phyloP scores from a whole-genome alignment of 305 asterid genomes.

The Fraxinus latifolia region DNA sequence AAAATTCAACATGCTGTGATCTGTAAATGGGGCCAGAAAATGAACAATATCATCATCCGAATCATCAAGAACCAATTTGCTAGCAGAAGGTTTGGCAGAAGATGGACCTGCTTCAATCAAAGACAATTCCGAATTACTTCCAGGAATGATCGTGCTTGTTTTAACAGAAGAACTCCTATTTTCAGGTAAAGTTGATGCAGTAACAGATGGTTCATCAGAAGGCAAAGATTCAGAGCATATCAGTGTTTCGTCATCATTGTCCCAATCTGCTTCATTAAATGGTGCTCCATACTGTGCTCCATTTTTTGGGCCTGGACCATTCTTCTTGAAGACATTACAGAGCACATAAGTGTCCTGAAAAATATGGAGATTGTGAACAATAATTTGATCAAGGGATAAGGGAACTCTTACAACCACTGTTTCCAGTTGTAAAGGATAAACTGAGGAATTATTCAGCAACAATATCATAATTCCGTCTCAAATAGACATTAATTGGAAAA shows the following conservation, averaged over 20 bases:
- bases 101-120: conserved; percentile 25
- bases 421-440: neutral
- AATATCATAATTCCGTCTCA: neutral
- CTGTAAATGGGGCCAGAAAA: conserved; percentile 38
- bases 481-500: neutral
- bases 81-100: conserved; percentile 27
- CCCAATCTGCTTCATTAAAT: conserved; percentile 81
- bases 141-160: conserved; percentile 15
- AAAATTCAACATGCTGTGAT: conserved; percentile 27
- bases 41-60: conserved; percentile 39
- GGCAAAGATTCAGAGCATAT: conserved; percentile 26
- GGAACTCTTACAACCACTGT: neutral
- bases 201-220: conserved; percentile 10
- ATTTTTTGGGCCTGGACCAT: conserved; percentile 76
- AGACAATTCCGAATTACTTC: conserved; percentile 24
- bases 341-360: conserved; percentile 70
- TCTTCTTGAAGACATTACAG: conserved; percentile 75
- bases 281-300: conserved; percentile 98
- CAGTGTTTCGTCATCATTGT: conserved; percentile 33
- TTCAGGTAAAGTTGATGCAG: conserved; percentile 8
- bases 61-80: conserved; percentile 21
- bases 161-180: conserved; percentile 19
- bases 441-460: neutral
- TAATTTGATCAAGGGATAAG: conserved; percentile 1
- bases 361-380: conserved; percentile 2